phyloP scores from a whole-genome alignment of 1,284 basidiomycete species.

The Anthracocystis walkeri region DNA sequence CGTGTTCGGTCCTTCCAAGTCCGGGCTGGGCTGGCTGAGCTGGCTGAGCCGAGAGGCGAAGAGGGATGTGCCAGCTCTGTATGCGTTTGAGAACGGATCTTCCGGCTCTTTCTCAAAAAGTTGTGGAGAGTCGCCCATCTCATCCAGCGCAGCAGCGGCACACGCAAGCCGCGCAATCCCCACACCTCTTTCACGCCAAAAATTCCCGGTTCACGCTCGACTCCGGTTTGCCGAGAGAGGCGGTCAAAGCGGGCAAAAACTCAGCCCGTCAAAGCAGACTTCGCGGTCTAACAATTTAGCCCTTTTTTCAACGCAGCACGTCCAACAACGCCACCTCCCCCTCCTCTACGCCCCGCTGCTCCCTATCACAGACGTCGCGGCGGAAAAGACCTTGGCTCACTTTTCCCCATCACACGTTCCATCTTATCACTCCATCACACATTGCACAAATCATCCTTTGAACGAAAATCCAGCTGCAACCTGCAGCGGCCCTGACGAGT shows the following conservation, averaged over 20 bases:
- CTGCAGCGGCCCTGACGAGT: constrained; percentile 9
- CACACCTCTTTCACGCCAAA: constrained; percentile 4
- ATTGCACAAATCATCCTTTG: not conserved
- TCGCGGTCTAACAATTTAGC: not conserved
- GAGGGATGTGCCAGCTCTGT: too few relatives aligned
- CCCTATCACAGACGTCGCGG: too few relatives aligned
- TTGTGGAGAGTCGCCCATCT: too few relatives aligned
- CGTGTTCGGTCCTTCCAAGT: too few relatives aligned
- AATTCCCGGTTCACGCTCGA: not conserved
- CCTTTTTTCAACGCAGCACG: not conserved
- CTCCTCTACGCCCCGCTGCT: not conserved
- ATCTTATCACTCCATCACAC: not conserved
- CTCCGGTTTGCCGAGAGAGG: constrained; percentile 10
- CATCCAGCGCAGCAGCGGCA: too few relatives aligned
- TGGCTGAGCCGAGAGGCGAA: too few relatives aligned
- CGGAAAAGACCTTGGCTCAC: too few relatives aligned
- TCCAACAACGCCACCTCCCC: not conserved
- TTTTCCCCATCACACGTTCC: not conserved
- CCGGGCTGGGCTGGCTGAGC: too few relatives aligned
- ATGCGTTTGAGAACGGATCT: too few relatives aligned
- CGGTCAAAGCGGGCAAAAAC: not conserved
- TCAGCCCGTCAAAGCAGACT: too few relatives aligned
- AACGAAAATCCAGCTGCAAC: constrained; percentile 8
- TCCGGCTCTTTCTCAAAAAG: too few relatives aligned
- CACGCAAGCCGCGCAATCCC: not conserved